These are phyloP conservation scores for Plenodomus biglobosus DNA, from an alignment of 2,329 filamentous ascomycete genomes.

Conservation along the genomic window DNA sequence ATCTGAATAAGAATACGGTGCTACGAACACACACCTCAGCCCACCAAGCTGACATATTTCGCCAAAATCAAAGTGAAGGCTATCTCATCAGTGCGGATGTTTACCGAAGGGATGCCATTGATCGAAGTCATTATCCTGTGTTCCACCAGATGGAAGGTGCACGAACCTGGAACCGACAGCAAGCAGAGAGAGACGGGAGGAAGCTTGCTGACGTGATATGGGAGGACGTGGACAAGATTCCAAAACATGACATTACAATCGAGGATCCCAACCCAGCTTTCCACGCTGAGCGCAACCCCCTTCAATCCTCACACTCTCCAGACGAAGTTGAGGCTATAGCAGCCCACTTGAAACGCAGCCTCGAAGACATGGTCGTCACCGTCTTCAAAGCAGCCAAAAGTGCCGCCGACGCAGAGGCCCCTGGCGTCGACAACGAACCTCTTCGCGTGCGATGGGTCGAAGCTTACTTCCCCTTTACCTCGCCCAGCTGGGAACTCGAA, in stretches of 20 bases:
- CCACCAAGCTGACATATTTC: conserved; percentile 83
- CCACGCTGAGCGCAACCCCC: conserved; percentile 76
- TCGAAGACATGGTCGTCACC: conserved; percentile 87
- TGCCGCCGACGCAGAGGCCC: conserved; percentile 51
- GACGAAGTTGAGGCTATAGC: conserved; percentile 82
- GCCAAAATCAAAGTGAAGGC: conserved; percentile 69
- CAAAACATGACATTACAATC: conserved; percentile 72
- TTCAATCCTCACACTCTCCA: conserved; percentile 72
- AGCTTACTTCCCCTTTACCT: conserved; percentile 96
- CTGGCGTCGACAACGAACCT: conserved; percentile 56
- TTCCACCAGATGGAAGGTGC: conserved; percentile 99
- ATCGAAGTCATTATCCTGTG: conserved; percentile 91
- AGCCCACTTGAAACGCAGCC: conserved; percentile 81
- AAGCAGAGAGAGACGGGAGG: conserved; percentile 50
- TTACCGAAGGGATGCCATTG: conserved; percentile 91
- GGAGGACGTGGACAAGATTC: conserved; percentile 70
- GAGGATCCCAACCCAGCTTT: conserved; percentile 81
- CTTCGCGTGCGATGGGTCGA: conserved; percentile 91
- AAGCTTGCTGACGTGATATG: conserved; percentile 64
- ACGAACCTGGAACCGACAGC: conserved; percentile 76
- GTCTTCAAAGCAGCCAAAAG: conserved; percentile 78
- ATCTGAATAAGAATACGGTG: conserved; percentile 81
- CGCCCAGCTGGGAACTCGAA: conserved; percentile 92
- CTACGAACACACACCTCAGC: conserved; percentile 93
- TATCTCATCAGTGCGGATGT: conserved; percentile 94